Evolutionary conservation across 2,329 filamentous ascomycete species (phyloP).

Genomic region (Gremmenia infestans): DNA sequence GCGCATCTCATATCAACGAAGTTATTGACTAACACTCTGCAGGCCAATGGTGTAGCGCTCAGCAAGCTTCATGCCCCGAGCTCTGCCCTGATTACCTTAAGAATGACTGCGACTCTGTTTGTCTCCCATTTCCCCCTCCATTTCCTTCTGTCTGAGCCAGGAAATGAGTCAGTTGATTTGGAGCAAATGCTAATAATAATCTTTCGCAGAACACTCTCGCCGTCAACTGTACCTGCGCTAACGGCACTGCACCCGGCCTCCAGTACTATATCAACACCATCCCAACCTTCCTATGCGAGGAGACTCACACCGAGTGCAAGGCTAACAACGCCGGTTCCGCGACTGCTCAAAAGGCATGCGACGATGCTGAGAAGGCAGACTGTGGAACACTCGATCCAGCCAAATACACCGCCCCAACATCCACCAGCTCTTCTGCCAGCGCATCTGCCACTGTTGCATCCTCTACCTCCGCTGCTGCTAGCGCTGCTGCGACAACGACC

Average conservation of each 20-base stretch:
- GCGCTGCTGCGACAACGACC: constrained; percentile 25
- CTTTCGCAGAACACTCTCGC: constrained; percentile 40
- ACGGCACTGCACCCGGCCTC: constrained; percentile 51
- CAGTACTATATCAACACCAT: constrained; percentile 52
- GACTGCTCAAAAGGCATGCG: constrained; percentile 44
- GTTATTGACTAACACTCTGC: constrained; percentile 14
- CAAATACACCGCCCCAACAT: constrained; percentile 26
- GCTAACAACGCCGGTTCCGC: constrained; percentile 40
- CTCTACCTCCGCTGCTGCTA: constrained; percentile 24
- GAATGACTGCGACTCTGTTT: constrained; percentile 53
- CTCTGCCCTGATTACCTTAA: constrained; percentile 47
- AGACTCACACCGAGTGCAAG: constrained; percentile 46
- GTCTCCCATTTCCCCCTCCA: no score
- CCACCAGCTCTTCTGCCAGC: constrained; percentile 35
- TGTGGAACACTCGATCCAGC: constrained; percentile 43
- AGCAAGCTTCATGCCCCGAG: constrained; percentile 54
- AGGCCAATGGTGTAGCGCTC: constrained; percentile 53
- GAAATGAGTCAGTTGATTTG: not conserved
- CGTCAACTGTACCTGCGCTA: constrained; percentile 53
- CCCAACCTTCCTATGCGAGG: constrained; percentile 55
- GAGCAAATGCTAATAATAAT: constrained; percentile 6
- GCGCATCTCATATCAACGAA: not conserved
- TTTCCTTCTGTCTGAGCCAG: not conserved
- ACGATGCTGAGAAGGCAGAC: constrained; percentile 31
- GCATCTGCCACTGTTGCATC: constrained; percentile 28